Percentiles rank a stretch among this genome's conserved stretches.
Conservation (phyloP, 1,139 yeast species). For the Saccharomyces hybrid region DNA sequence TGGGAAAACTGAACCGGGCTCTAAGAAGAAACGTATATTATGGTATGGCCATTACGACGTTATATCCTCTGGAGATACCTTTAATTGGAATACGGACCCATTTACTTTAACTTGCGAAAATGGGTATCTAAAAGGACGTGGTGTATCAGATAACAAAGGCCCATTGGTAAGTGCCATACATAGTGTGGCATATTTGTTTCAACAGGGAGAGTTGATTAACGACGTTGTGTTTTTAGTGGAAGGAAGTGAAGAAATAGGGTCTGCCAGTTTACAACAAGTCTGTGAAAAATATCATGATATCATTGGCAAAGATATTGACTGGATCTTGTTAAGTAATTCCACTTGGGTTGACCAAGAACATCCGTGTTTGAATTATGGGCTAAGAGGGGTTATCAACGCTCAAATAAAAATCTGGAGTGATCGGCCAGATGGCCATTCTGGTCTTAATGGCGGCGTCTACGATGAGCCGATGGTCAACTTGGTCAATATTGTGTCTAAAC, state of each 20-base stretch:
- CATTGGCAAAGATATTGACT: slow-evolving; percentile 65
- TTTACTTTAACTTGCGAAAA: slow-evolving; percentile 65
- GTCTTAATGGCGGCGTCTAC: slow-evolving; percentile 90
- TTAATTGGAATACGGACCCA: slow-evolving; percentile 73
- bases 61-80: slow-evolving; percentile 55
- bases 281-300: slow-evolving; percentile 42
- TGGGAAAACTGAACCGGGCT: slow-evolving; percentile 3
- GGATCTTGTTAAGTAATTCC: slow-evolving; percentile 84
- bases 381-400: slow-evolving; percentile 83
- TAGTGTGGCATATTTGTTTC: slow-evolving; percentile 70
- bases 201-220: slow-evolving; percentile 45
- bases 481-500: slow-evolving; percentile 57
- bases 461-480: slow-evolving; percentile 87
- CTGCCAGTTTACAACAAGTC: slow-evolving; percentile 71
- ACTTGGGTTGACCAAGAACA: slow-evolving; percentile 87
- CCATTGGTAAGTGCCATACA: slow-evolving; percentile 82
- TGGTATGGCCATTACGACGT: slow-evolving; percentile 98
- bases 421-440: slow-evolving; percentile 87
- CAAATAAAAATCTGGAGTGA: slow-evolving; percentile 62
- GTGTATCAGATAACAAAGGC: slow-evolving; percentile 92
- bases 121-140: slow-evolving; percentile 86
- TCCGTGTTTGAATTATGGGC: slow-evolving; percentile 90
- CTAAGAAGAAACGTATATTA: slow-evolving; percentile 40
- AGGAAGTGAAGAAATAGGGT: slow-evolving; percentile 95
- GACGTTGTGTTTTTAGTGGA: slow-evolving; percentile 82